Percentiles rank a stretch among this genome's conserved stretches.
Conservation (phyloP, 2,329 filamentous ascomycete genomes). For the Alternaria sp. region DNA sequence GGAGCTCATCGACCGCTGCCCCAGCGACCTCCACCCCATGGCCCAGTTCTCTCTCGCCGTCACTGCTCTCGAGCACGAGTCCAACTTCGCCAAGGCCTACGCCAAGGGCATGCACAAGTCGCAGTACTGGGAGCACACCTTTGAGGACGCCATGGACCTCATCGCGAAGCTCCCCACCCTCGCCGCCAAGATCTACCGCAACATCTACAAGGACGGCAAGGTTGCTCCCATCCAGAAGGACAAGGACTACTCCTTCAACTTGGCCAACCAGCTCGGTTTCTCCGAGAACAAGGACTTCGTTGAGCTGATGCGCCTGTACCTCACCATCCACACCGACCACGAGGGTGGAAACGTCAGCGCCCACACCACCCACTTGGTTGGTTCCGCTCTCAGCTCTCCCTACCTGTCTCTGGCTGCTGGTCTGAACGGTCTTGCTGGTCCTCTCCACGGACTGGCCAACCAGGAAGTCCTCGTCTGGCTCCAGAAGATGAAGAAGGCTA, state of each 20-base stretch:
- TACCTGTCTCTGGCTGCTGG: constrained; percentile 96
- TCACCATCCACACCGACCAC: constrained; percentile 99
- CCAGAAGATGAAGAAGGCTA: constrained; percentile 94
- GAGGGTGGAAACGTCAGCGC: constrained; percentile 99
- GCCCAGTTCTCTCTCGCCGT: constrained; percentile 98
- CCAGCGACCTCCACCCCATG: constrained; percentile 98
- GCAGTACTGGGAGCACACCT: constrained; percentile 99
- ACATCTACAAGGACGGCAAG: constrained; percentile 99
- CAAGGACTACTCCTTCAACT: constrained; percentile 99
- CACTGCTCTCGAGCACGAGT: constrained; percentile 97
- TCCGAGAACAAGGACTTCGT: constrained; percentile 94
- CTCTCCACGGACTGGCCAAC: constrained; percentile 98
- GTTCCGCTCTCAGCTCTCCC: constrained; percentile 93
- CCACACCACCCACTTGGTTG: constrained; percentile 98
- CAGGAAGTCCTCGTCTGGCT: constrained; percentile 99
- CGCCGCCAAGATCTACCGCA: constrained; percentile 98
- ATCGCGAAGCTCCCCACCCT: constrained; percentile 99
- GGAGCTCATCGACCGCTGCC: constrained; percentile 99
- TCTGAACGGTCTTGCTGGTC: constrained; percentile 96
- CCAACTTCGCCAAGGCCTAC: constrained; percentile 96
- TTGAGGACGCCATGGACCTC: constrained; percentile 99
- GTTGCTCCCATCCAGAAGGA: constrained; percentile 95
- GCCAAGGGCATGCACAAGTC: constrained; percentile 99
- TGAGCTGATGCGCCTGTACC: constrained; percentile 97
- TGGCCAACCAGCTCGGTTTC: constrained; percentile 99